phyloP scores from a whole-genome alignment of 2,329 filamentous ascomycete genomes.

The Alternaria panax region DNA sequence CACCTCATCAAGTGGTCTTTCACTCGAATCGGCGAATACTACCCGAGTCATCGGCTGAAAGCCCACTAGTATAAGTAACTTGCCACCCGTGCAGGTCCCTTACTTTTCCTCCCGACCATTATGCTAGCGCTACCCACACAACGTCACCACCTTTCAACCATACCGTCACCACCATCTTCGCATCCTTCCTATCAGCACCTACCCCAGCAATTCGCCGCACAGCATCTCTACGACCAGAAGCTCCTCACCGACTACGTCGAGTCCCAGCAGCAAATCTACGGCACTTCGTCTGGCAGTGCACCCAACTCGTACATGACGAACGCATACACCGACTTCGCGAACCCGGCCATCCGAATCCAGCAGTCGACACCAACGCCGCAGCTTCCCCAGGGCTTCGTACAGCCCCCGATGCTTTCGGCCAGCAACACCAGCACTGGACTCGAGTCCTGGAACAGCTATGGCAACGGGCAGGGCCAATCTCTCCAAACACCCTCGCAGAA shows the following conservation, averaged over 20 bases:
- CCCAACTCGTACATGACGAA: slow-evolving; percentile 45
- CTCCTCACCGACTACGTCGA: slow-evolving; percentile 49
- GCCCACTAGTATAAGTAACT: slow-evolving; percentile 48
- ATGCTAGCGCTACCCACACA: slow-evolving; percentile 49
- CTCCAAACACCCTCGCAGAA: slow-evolving; percentile 43
- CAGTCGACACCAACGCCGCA: slow-evolving; percentile 52
- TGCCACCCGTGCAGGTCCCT: slow-evolving; percentile 47
- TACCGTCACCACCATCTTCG: slow-evolving; percentile 42
- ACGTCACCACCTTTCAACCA: slow-evolving; percentile 47
- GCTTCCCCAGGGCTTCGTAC: slow-evolving; percentile 35
- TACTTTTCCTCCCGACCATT: slow-evolving; percentile 42
- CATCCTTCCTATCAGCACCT: slow-evolving; percentile 40
- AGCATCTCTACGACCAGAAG: slow-evolving; percentile 43
- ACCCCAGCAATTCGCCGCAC: slow-evolving; percentile 35
- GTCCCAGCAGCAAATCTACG: slow-evolving; percentile 41
- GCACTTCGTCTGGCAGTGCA: slow-evolving; percentile 20
- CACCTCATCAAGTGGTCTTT: slow-evolving; percentile 43
- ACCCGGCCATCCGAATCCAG: slow-evolving; percentile 51
- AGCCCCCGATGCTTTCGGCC: slow-evolving; percentile 42
- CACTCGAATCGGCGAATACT: slow-evolving; percentile 33
- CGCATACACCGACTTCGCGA: slow-evolving; percentile 43
- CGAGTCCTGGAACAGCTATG: slow-evolving; percentile 45
- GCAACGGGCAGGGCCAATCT: slow-evolving; percentile 43
- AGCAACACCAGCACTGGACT: slow-evolving; percentile 34
- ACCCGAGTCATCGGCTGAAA: slow-evolving; percentile 41